Base-by-base conservation (phyloP, 2,329 filamentous ascomycete species). In the Microdochium bolleyi region DNA sequence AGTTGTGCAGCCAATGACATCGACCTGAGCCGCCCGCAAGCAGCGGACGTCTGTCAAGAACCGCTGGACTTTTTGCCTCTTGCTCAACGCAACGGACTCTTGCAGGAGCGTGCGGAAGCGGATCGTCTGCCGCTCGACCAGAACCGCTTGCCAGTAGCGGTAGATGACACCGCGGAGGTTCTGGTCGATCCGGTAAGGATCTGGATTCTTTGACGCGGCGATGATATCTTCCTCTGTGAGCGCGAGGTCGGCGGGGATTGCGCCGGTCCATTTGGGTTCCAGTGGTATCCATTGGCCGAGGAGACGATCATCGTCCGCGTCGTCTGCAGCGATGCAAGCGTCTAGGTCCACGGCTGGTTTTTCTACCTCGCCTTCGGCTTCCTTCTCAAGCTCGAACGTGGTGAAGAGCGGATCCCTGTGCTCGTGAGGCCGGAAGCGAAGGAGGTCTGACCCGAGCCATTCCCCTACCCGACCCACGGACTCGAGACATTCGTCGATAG, bases 1-100 rank as follows among this genome's bases (percentile, higher is more conserved):
- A 0, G 87, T 91, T 0, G 90, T 95, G 50, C 80, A 79, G 32
- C 79, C 78, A 3, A 92, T 69, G 24, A 89, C 74, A 22, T 78
- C 69, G 16, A 78, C 66, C 0, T 59, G 49, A 16, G 68, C 62
- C 1, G 57, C 53, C 2, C 59, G 60, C n/a, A 80, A 63, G 5
- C 73, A 62, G 4, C 61, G 60, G 9, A 77, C 68, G 54, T 89
- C 80, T 34, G 74, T 72, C 54, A 84, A 77, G 75, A 79, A 86
- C 24, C 73, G 77, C 16, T 77, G 77, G 21, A 79, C 75, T 50
- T 79, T 82, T 8, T 82, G 67, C 14, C 82, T 71, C 11, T 70
- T 69, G 27, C 79, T 78, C 3, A 73, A 68, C 1, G 69, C 61
- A 11, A 74, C 65, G 58, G 85, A 87, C 4, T 72, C 58, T 27